Percentiles rank a stretch among this genome's conserved stretches.
These are phyloP conservation scores for Seiridium cupressi DNA, from an alignment of 2,329 filamentous ascomycete species.

Conservation along the genomic window DNA sequence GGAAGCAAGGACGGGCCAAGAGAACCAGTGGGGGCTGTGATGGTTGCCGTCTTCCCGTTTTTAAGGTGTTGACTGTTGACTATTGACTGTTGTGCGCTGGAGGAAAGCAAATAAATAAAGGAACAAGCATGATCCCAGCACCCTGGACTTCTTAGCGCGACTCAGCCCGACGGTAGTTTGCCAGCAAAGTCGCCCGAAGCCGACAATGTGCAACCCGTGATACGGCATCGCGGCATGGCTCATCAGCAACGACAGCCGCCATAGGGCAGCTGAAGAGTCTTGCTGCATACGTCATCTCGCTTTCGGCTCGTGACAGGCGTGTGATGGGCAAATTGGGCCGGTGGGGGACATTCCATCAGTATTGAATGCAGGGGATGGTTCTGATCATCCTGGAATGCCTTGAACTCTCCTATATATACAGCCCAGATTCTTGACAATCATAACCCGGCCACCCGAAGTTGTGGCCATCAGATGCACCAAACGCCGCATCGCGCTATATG, in stretches of 20 bases:
- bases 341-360: not conserved
- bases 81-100: not conserved
- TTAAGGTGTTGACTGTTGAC: not conserved
- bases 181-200: too few species aligned
- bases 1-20: not conserved
- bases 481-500: not conserved
- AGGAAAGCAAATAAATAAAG: constrained; percentile 2
- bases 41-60: not conserved
- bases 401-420: not conserved
- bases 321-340: not conserved
- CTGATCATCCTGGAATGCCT: not conserved
- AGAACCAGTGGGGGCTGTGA: not conserved
- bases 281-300: too few species aligned
- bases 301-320: too few species aligned
- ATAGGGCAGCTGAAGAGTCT: too few species aligned
- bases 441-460: not conserved
- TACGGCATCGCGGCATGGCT: too few species aligned
- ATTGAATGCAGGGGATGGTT: constrained; percentile 1
- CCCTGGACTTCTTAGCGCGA: too few species aligned
- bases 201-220: too few species aligned
- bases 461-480: not conserved
- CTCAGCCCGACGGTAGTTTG: too few species aligned
- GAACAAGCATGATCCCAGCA: constrained; percentile 3
- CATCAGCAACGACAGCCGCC: too few species aligned
- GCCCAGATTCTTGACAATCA: not conserved